These are phyloP conservation scores for Ascochyta lentis DNA, from an alignment of 2,329 filamentous ascomycete genomes.

Conservation along the genomic window DNA sequence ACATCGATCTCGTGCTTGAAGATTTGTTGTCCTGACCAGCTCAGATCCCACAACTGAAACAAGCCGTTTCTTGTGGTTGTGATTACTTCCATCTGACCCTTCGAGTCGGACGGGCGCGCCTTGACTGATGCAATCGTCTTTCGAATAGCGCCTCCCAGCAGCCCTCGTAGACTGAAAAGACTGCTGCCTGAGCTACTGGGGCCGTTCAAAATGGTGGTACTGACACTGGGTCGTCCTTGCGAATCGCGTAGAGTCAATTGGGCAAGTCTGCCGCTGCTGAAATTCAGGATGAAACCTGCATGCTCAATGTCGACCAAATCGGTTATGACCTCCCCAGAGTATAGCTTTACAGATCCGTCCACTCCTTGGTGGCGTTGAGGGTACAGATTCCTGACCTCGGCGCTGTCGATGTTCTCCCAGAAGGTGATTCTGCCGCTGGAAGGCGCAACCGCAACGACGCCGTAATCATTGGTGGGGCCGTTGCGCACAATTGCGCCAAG, in stretches of 20 bases:
- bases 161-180: conserved; percentile 81
- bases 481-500: conserved; percentile 83
- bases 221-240: conserved; percentile 83
- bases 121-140: conserved; percentile 83
- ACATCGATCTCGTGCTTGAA: conserved; percentile 75
- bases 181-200: conserved; percentile 67
- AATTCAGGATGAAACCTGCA: conserved; percentile 82
- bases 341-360: conserved; percentile 76
- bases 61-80: conserved; percentile 78
- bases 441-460: conserved; percentile 85
- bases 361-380: conserved; percentile 82
- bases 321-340: conserved; percentile 77
- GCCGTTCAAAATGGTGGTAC: conserved; percentile 75
- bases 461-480: conserved; percentile 79
- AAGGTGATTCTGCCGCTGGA: conserved; percentile 85
- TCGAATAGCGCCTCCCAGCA: conserved; percentile 72
- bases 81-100: conserved; percentile 85
- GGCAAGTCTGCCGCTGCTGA: conserved; percentile 84
- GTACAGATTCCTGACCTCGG: conserved; percentile 82
- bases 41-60: conserved; percentile 85
- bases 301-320: conserved; percentile 84
- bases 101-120: conserved; percentile 72
- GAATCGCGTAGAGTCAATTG: conserved; percentile 86
- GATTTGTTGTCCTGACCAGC: conserved; percentile 83
- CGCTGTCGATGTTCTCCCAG: conserved; percentile 94